Evolutionary conservation across 352 stramenopile genomes (phyloP), one percentile per base, ranked within the genome.

Genomic region (Globisporangium uncinulatum): DNA sequence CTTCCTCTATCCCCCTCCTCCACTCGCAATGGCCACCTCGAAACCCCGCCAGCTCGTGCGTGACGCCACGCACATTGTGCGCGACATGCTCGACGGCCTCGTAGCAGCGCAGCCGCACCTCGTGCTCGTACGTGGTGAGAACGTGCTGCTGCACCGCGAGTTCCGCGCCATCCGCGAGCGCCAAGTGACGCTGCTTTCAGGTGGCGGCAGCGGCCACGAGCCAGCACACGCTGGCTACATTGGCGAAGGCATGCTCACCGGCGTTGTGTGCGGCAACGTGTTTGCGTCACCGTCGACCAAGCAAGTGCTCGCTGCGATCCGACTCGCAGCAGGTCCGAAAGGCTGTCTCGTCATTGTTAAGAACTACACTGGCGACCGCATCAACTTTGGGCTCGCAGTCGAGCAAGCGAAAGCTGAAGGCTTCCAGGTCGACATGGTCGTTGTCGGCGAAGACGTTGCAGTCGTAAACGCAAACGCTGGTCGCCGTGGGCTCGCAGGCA

Each of bases 301-400:
- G 50, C 87, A 97, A 48, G 94, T 99, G 54, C 78, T 99, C 19
- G 83, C 87, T 10, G 96, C 96, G n/a, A 98, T 99, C 70, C 87
- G 92, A 34, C 78, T 95, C 21, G 76, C 83, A 29, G 69, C 80
- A 1, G 85, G 83, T 0, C 70, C 76, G 4, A 79, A 87, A 42
- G 95, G 96, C 43, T 98, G 93, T 59, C 71, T 99, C 6, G 62
- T 99, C 3, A 88, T 99, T 50, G 94, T 99, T 32, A 99, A 99
- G 82, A 99, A 99, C 79, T 99, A 99, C 83, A 99, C 96, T 3
- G 96, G 97, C 24, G 97, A 99, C 75, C 84, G 95, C 43, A 79
- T 99, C 42, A 99, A 99, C 76, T 99, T 99, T 71, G 97, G 96
- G 0, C 88, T 99, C 63, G 97, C 97, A 6, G 90, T 96, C 32